These are phyloP conservation scores for Ceratopteris richardii DNA, from an alignment of 75 land plant genomes.

Conservation along the genomic window DNA sequence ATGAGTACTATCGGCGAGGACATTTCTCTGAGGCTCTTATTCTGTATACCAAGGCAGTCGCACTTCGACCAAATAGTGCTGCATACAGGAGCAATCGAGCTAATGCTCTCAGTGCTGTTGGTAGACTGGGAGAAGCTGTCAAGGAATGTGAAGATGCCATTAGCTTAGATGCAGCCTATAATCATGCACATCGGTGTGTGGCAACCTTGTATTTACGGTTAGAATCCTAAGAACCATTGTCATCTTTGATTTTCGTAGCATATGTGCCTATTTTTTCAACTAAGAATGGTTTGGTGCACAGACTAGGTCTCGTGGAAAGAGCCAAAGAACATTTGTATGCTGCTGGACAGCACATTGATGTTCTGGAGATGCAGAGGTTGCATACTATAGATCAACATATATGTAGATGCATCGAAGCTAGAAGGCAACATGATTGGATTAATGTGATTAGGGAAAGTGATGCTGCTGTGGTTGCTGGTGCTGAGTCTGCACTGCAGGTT, in stretches of 20 bases:
- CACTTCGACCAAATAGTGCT: conserved; percentile 43
- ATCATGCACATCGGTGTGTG: conserved; percentile 50
- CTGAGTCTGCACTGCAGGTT: conserved; percentile 77
- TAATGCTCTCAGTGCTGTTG: conserved; percentile 47
- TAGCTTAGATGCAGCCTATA: conserved; percentile 44
- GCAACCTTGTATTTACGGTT: conserved; percentile 42
- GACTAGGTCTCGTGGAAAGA: conserved; percentile 69
- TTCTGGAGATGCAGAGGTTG: conserved; percentile 58
- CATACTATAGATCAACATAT: conserved; percentile 56
- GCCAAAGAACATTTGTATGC: conserved; percentile 51
- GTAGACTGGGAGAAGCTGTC: conserved; percentile 54
- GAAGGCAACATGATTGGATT: conserved; percentile 65
- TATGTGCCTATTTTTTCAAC: too few species aligned
- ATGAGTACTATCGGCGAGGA: conserved; percentile 64
- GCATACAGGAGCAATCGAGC: conserved; percentile 55
- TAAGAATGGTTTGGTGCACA: conserved; percentile 9
- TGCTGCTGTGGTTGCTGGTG: conserved; percentile 73
- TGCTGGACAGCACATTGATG: conserved; percentile 19
- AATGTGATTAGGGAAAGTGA: conserved; percentile 65
- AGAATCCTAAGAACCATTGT: conserved; percentile 3
- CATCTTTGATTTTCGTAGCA: background rate
- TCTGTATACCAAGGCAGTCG: conserved; percentile 56
- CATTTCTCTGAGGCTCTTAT: conserved; percentile 49
- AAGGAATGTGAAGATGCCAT: conserved; percentile 61
- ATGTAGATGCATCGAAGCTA: conserved; percentile 45